Base-by-base conservation (phyloP, 208 protist species). In the Trypanosomatidae sp. region DNA sequence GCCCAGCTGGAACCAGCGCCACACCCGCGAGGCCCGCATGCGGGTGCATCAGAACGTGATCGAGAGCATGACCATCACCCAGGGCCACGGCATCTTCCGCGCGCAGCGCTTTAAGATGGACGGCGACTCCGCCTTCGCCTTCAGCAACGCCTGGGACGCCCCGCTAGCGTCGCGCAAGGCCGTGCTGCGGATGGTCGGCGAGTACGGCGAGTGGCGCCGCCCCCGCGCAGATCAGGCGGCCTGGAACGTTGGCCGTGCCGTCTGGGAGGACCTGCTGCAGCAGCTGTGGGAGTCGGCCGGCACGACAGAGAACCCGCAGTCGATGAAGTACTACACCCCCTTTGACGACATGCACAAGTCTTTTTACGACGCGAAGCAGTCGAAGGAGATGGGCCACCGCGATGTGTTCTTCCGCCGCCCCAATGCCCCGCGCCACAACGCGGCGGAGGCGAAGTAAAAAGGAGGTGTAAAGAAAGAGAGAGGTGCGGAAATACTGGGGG, bases 261-360 rank as follows among this genome's bases (percentile, higher is more conserved):
- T 97, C 30, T 97, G 92, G 92, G 92, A 95, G 30, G 92, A 95
- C 71, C 74, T 97, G 36, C 69, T 94, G 55, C 90, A 97, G 75
- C 88, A 97, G 80, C 81, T 95, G 69, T 94, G 90, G 90, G 92
- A 97, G 66, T 85, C 84, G 39, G 80, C 88, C 43, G 87, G 89
- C 67, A 90, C 91, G 28, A 87, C 90, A 0, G 92, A 97, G 70
- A 93, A 91, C 64, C 90, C 92, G 60, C 90, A 95, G 83, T 93
- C 87, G 52, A 97, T 97, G 92, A 97, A 97, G 81, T 97, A 97
- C 80, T 97, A 97, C 86, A 97, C 92, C 7, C 92, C 92, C 0
- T 95, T 95, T 52, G 83, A 78, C 22, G 89, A 97, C 78, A 94
- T 97, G 67, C 80, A 94, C 80, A 84, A 79, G 5, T 68, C 79